Conservation (phyloP, 2,329 filamentous ascomycete genomes). For the Fusarium verrucosum region DNA sequence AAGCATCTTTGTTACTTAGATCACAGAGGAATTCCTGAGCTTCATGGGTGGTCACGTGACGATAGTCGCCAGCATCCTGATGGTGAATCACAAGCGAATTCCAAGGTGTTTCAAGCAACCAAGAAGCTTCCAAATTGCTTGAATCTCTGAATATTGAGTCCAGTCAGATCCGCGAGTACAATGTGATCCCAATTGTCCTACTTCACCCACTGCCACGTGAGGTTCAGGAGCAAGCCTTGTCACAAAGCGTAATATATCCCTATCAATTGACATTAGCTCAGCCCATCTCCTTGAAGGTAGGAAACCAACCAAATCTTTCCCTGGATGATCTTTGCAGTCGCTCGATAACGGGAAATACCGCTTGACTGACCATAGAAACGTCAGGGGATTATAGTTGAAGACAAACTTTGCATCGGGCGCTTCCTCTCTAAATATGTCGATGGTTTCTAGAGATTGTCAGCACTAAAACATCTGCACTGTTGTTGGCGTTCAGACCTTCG, state of each 20-base stretch:
- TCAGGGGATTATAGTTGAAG: constrained; percentile 13
- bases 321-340: background rate
- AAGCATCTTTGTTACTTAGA: too few species aligned
- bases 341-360: background rate
- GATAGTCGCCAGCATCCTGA: too few species aligned
- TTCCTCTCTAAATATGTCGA: constrained; percentile 12
- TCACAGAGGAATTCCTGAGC: too few species aligned
- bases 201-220: too few species aligned
- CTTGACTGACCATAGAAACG: constrained; percentile 9
- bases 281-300: rapidly evolving
- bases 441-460: background rate
- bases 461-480: background rate
- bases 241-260: constrained; percentile 7
- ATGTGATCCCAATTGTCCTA: too few species aligned
- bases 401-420: background rate
- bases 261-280: background rate
- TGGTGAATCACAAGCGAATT: too few species aligned
- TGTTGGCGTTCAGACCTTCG: background rate
- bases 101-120: too few species aligned
- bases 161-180: too few species aligned
- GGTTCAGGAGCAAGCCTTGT: background rate
- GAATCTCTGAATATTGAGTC: too few species aligned
- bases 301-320: constrained; percentile 3
- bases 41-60: too few species aligned
- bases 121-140: too few species aligned